phyloP scores from a whole-genome alignment of 768 basidiomycete genomes.

The Lactarius quietus region DNA sequence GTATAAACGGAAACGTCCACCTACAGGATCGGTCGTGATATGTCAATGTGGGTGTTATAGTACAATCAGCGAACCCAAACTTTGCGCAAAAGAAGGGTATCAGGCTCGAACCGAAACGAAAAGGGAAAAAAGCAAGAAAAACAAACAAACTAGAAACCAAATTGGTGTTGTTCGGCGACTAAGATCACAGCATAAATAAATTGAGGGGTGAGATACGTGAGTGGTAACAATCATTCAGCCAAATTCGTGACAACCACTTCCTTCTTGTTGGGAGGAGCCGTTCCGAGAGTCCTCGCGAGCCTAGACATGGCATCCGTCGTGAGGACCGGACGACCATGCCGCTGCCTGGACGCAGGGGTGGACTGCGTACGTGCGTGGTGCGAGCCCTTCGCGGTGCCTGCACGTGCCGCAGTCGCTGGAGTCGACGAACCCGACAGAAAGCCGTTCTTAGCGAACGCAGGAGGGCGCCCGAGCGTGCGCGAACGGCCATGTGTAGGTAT shows the following conservation, averaged over 20 bases:
- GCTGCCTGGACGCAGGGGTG: conserved; percentile 46
- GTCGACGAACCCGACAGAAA: conserved; percentile 39
- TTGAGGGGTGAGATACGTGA: neutral
- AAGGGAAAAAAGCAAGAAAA: neutral
- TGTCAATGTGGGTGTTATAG: neutral
- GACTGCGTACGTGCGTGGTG: conserved; percentile 64
- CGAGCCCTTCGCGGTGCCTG: conserved; percentile 26
- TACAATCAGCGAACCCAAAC: conserved; percentile 5
- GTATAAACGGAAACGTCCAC: neutral
- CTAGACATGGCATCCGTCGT: conserved; percentile 67
- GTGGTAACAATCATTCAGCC: conserved; percentile 23
- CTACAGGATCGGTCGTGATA: neutral
- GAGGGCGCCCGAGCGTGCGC: conserved; percentile 50
- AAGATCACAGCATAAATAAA: conserved; percentile 1
- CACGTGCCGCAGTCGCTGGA: conserved; percentile 32
- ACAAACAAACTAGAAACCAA: neutral
- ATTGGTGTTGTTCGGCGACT: neutral
- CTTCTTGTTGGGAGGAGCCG: conserved; percentile 24
- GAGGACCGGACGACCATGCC: conserved; percentile 61
- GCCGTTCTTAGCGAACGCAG: conserved; percentile 21
- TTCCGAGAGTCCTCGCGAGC: conserved; percentile 59
- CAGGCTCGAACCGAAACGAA: neutral
- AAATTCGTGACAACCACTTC: conserved; percentile 21
- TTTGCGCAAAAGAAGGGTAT: conserved; percentile 15
- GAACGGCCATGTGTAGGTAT: conserved; percentile 49